Percentiles rank a stretch among this genome's conserved stretches.
These are phyloP conservation scores for Ophiognomonia clavigignenti-juglandacearum DNA, from an alignment of 2,329 filamentous ascomycete species.

Conservation along the genomic window DNA sequence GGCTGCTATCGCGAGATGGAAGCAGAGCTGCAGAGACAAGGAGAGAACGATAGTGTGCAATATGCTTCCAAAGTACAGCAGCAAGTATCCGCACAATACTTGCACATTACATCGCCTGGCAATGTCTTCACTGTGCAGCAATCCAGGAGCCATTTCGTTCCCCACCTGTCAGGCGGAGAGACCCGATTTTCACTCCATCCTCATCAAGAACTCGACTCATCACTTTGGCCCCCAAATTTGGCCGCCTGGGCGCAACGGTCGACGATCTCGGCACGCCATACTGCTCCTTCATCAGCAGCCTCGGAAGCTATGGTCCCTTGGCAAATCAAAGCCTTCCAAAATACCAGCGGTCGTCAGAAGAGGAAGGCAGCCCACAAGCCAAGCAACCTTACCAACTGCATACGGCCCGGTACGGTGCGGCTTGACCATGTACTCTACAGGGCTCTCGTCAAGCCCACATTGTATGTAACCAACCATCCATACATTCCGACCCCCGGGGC, in stretches of 20 bases:
- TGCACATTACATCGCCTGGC: not conserved
- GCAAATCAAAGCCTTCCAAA: constrained; percentile 5
- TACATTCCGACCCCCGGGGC: constrained; percentile 1
- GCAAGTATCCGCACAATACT: too few species aligned
- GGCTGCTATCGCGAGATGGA: not conserved
- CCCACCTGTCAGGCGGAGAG: constrained; percentile 9
- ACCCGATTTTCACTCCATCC: constrained; percentile 6
- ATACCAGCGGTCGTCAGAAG: constrained; percentile 11
- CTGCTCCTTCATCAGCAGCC: not conserved
- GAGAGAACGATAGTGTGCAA: too few species aligned
- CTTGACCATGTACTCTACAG: not conserved
- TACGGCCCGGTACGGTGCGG: constrained; percentile 3
- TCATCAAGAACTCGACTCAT: constrained; percentile 7
- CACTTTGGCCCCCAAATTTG: constrained; percentile 1
- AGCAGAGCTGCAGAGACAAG: not conserved
- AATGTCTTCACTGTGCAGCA: constrained; percentile 6
- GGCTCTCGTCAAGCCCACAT: constrained; percentile 2
- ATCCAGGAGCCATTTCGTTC: constrained; percentile 1
- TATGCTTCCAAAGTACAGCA: too few species aligned
- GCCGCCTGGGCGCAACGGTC: not conserved
- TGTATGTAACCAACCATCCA: constrained; percentile 2
- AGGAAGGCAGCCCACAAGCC: constrained; percentile 12
- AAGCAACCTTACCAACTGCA: not conserved
- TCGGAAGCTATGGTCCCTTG: not conserved
- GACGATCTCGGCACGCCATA: not conserved